phyloP scores from a whole-genome alignment of 2,329 filamentous ascomycete genomes.

The Sporothrix protearum region DNA sequence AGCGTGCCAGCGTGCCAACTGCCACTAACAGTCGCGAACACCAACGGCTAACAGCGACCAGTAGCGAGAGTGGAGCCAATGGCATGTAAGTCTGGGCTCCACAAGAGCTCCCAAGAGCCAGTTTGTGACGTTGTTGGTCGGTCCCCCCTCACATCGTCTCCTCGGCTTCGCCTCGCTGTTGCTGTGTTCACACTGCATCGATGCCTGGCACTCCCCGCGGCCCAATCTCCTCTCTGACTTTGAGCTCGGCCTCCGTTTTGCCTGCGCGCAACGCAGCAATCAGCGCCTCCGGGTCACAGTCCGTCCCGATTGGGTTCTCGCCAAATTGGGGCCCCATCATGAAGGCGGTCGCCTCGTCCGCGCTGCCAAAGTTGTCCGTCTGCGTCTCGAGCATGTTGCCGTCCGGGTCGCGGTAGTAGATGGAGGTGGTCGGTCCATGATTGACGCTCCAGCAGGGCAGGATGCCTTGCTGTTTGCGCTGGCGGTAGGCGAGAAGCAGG shows the following conservation, averaged over 20 bases:
- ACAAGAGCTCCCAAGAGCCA: background rate
- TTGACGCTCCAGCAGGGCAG: conserved; percentile 44
- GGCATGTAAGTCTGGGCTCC: background rate
- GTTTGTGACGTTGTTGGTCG: too few species aligned
- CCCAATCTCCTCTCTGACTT: conserved; percentile 32
- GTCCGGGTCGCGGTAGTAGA: conserved; percentile 50
- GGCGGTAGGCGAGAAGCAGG: conserved; percentile 38
- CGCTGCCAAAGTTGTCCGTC: conserved; percentile 42
- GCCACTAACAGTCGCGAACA: too few species aligned
- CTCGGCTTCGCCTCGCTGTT: background rate
- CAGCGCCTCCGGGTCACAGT: conserved; percentile 45
- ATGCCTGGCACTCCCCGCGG: conserved; percentile 26
- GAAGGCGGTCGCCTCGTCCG: conserved; percentile 39
- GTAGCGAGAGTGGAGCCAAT: background rate
- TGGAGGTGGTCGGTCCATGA: conserved; percentile 46
- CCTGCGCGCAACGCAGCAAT: conserved; percentile 32
- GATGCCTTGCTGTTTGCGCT: conserved; percentile 38
- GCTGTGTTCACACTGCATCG: background rate
- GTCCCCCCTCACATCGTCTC: background rate
- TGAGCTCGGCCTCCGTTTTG: conserved; percentile 31
- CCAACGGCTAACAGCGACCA: background rate
- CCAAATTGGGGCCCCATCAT: conserved; percentile 39
- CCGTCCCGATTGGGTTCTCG: conserved; percentile 43
- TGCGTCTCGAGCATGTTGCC: conserved; percentile 48
- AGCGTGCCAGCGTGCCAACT: background rate